Base-by-base conservation (phyloP, 2,329 filamentous ascomycete genomes). In the Madurella mycetomatis region DNA sequence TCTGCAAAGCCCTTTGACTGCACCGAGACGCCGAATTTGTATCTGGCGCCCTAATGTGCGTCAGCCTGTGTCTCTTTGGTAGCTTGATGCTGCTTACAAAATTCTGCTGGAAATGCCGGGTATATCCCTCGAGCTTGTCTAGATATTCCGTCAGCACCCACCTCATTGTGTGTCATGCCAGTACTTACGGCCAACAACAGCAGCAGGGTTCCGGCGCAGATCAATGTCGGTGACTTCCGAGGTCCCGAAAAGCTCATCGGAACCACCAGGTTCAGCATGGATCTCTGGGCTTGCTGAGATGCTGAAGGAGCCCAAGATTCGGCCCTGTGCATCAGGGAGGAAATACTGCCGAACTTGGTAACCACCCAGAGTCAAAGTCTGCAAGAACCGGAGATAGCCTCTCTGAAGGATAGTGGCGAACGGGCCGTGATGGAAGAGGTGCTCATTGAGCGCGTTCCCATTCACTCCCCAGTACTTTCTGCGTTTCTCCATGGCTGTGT, bases 21-120 rank as follows among this genome's bases (percentile, higher is more conserved):
- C 2, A 82, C 78, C 1, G 74, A 71, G 1, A 84, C 83, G 37
- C 82, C 76, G 62, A 84, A 88, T 51, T 87, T 87, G 66, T 88
- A 88, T 0, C 78, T 77, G 56, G 84, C 84, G 1, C 85, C 85
- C 73, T 78, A 17, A 9, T 15, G 2, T 15, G 19, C 13, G 1
- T 5, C 9, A 18, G 9, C 1, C 25, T 7, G 7, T 25, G 25
- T 25, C 3, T 7, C 25, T 4, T 25, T 7, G 16, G 41, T 32
- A 37, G 13, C 34, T 37, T 37, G 34, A 15, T 37, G 11, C 34
- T 12, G 13, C 34, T 37, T 37, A 54, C 48, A 41, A 51, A 51
- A 43, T 84, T 84, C 31, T 75, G 73, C 2, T 71, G 67, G 55
- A 79, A 84, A 49, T 83, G 79, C 0, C 76, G 71, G 1, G 76